Conservation (phyloP, 768 basidiomycete genomes). For the Boletus bicolor region DNA sequence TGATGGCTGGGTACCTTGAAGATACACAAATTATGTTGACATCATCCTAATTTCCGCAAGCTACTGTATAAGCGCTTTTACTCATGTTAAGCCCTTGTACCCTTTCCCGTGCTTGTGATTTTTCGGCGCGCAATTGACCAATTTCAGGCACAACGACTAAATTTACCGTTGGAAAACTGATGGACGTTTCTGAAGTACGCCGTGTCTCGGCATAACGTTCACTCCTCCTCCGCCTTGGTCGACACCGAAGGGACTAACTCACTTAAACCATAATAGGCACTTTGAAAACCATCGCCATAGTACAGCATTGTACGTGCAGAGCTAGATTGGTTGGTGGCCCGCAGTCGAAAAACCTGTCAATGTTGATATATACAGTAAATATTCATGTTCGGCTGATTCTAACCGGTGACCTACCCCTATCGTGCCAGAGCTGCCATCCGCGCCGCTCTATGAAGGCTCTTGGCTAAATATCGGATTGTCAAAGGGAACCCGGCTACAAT, state of each 20-base stretch:
- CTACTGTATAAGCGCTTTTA: not conserved
- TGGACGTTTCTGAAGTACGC: not conserved
- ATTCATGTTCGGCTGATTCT: not conserved
- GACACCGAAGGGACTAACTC: not conserved
- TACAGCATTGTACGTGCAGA: slow-evolving; percentile 1
- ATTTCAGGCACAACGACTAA: not conserved
- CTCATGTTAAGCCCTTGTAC: not conserved
- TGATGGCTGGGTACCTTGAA: slow-evolving; percentile 2
- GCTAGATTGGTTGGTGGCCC: not conserved
- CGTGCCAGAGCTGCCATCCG: too few species aligned
- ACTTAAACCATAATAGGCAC: slow-evolving; percentile 1
- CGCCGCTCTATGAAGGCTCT: too few species aligned
- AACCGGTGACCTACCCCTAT: not conserved
- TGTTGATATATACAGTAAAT: not conserved
- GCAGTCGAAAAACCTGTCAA: not conserved
- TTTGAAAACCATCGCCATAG: not conserved
- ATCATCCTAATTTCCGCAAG: slow-evolving; percentile 7
- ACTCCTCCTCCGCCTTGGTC: not conserved
- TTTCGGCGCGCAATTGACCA: not conserved
- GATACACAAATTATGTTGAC: not conserved
- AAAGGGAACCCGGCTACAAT: too few species aligned
- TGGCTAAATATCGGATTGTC: too few species aligned
- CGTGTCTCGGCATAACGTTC: not conserved
- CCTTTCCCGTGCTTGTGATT: slow-evolving; percentile 3
- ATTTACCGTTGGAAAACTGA: not conserved